These are phyloP conservation scores for Holtermannia corniformis DNA, from an alignment of 768 basidiomycete species.

Conservation along the genomic window DNA sequence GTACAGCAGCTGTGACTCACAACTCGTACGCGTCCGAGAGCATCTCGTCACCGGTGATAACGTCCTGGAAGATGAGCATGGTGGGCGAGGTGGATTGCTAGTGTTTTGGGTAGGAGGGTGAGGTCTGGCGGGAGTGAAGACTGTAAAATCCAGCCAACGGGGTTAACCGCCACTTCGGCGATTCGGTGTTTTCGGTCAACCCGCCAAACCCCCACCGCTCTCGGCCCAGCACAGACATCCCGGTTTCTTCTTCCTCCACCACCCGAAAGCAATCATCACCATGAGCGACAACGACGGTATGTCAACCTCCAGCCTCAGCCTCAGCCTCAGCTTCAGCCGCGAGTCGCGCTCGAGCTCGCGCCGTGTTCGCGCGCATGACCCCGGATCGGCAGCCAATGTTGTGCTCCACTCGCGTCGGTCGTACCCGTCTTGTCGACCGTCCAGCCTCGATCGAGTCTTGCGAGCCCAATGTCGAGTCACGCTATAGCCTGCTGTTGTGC, in stretches of 20 bases:
- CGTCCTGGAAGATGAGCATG: constrained; percentile 43
- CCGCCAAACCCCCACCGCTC: not conserved
- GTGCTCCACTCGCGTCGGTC: too few relatives aligned
- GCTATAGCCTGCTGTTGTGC: too few relatives aligned
- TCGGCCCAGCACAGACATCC: too few relatives aligned
- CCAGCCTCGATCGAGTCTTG: too few relatives aligned
- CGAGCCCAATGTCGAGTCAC: too few relatives aligned
- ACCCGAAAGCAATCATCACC: not conserved
- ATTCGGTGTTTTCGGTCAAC: not conserved
- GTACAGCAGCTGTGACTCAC: constrained; percentile 46
- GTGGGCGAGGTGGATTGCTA: constrained; percentile 3
- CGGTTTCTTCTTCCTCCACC: too few relatives aligned
- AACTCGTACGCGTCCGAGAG: constrained; percentile 84
- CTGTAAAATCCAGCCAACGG: not conserved
- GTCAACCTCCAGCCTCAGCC: too few relatives aligned
- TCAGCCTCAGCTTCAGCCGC: too few relatives aligned
- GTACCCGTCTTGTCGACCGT: too few relatives aligned
- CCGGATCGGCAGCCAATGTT: too few relatives aligned
- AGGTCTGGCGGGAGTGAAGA: not conserved
- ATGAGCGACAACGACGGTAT: not conserved
- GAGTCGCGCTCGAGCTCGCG: too few relatives aligned
- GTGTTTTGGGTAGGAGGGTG: not conserved
- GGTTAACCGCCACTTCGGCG: not conserved
- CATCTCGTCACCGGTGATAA: constrained; percentile 77
- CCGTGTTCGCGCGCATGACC: too few relatives aligned